Conservation (phyloP, 2,329 filamentous ascomycete species). For the Claviceps sp. region DNA sequence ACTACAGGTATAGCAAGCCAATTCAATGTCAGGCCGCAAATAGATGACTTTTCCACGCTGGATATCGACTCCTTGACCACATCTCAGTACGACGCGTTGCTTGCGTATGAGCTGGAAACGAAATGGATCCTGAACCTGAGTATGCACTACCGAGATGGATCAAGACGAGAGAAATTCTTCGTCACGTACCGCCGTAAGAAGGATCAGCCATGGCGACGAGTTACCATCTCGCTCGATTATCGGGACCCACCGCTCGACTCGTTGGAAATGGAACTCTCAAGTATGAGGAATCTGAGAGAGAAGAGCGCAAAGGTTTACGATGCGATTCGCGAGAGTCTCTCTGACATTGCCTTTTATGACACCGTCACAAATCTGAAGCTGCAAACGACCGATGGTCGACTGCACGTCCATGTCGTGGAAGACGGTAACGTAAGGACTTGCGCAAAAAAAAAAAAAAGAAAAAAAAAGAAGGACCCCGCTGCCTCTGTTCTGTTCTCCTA, state of each 20-base stretch:
- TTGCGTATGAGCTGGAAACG: conserved; percentile 71
- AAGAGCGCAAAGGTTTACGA: conserved; percentile 92
- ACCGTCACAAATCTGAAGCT: conserved; percentile 94
- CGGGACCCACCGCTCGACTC: conserved; percentile 66
- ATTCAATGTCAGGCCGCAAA: conserved; percentile 10
- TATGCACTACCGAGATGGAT: conserved; percentile 94
- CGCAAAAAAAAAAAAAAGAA: not conserved
- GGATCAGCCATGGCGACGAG: conserved; percentile 66
- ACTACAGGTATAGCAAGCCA: not conserved
- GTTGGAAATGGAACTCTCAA: conserved; percentile 69
- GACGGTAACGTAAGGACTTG: conserved; percentile 55
- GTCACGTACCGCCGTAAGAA: conserved; percentile 82
- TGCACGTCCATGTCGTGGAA: conserved; percentile 97
- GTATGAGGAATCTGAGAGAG: conserved; percentile 72
- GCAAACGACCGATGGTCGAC: conserved; percentile 70
- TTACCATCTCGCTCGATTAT: conserved; percentile 92
- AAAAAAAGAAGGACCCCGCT: not conserved
- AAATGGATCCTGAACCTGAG: conserved; percentile 95
- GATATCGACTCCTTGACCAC: conserved; percentile 37
- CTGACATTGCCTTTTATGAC: conserved; percentile 91
- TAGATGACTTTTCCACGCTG: conserved; percentile 19
- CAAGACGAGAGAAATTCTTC: conserved; percentile 93
- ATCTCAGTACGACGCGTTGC: conserved; percentile 45
- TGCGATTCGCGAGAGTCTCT: conserved; percentile 78
- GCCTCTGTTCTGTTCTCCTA: not conserved